Conservation (phyloP, 2,329 filamentous ascomycete species). For the Thermochaetoides dissita region DNA sequence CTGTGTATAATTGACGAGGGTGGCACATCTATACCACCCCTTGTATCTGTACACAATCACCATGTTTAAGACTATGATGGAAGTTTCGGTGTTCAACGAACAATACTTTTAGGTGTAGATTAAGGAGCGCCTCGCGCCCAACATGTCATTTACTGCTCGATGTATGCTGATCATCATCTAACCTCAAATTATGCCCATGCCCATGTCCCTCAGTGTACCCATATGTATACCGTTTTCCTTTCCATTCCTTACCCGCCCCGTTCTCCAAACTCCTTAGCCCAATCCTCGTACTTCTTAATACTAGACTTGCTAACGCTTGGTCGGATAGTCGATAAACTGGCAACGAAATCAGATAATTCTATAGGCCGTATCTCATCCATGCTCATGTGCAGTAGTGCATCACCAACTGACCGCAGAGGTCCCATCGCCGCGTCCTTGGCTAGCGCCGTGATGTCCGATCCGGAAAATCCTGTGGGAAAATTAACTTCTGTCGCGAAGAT, state of each 20-base stretch:
- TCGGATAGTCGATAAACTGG: slow-evolving; percentile 70
- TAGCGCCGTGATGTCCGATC: slow-evolving; percentile 88
- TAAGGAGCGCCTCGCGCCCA: no score
- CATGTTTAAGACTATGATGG: neutral
- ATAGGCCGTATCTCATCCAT: slow-evolving; percentile 93
- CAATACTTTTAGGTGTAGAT: no score
- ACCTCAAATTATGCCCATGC: neutral
- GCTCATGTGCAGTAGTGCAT: slow-evolving; percentile 75
- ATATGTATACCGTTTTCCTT: slow-evolving; percentile 33
- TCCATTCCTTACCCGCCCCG: slow-evolving; percentile 61
- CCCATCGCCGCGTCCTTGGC: slow-evolving; percentile 99
- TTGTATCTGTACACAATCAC: slow-evolving; percentile 6
- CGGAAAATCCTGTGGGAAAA: slow-evolving; percentile 63
- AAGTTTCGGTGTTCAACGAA: neutral
- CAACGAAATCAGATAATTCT: slow-evolving; percentile 64
- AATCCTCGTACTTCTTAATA: slow-evolving; percentile 80
- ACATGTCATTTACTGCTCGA: no score
- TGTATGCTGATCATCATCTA: no score
- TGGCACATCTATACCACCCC: neutral
- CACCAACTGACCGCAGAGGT: slow-evolving; percentile 75
- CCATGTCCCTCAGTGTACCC: neutral
- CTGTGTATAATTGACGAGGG: slow-evolving; percentile 3
- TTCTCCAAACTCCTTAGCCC: slow-evolving; percentile 88
- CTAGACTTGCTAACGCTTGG: slow-evolving; percentile 81
- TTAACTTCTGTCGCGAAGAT: no score